Base-by-base conservation (phyloP, 2,329 filamentous ascomycete species). In the Escovopsis sp. region DNA sequence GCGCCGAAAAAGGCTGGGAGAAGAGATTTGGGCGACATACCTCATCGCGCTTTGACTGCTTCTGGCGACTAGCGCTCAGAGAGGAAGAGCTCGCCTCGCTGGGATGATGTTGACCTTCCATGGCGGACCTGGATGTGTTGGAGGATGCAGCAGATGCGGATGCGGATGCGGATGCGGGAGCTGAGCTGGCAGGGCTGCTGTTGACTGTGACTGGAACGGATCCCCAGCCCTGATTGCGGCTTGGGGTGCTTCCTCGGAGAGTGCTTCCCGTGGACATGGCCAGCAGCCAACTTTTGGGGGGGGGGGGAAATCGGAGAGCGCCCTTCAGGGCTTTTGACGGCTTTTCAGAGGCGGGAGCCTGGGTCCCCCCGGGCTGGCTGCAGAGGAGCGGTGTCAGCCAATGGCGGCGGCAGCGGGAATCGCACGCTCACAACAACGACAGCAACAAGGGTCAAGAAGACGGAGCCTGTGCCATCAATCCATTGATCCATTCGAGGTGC, bases 1-100 rank as follows among this genome's bases (percentile, higher is more conserved):
- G 40, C 40, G 11, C 10, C 35, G 36, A 32, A 28, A 28, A 38
- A 37, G 39, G 4, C 11, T 32, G 8, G 6, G 39, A 35, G 37
- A 26, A 40, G 30, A 26, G 30, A 26, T 3, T 9, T 11, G 8
- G 28, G n/a, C n/a, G 49, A 69, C 76, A 56, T 71, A 98, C 91
- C 83, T 98, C 91, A 80, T 98, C 91, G 65, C 88, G 81, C 69
- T 96, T 96, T 53, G 81, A 82, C 72, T 95, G 89, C 68, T 95
- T 95, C 64, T 91, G 85, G 58, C 91, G 80, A 64, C 89, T 96
- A 54, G 87, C 85, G 66, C 86, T 95, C 67, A 95, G 75, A 35
- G 83, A 80, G 43, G 37, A n/a, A 26, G 85, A 84, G 49, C 59
- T 64, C 44, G 64, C 51, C 53, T 83, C 82, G 65, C 68, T 77